Evolutionary conservation across 495 filamentous ascomycete species (phyloP).

Genomic region (Lasiosphaeria hispida): DNA sequence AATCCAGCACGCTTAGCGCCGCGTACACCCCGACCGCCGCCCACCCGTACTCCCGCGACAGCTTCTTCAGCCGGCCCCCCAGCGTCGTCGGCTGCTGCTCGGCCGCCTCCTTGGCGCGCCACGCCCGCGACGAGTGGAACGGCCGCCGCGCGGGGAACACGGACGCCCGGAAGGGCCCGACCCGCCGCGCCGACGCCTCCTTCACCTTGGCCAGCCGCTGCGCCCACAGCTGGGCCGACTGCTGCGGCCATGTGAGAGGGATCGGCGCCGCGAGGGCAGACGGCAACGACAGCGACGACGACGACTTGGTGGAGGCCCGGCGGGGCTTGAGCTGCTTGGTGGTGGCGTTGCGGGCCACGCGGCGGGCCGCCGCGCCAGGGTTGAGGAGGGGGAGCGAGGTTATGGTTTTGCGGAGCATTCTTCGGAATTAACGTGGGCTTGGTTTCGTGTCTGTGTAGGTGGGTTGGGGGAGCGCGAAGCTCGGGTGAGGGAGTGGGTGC

Average conservation of each 20-base stretch:
- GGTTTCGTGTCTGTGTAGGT: not conserved
- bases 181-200: constrained; percentile 1
- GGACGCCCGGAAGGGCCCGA: constrained; percentile 9
- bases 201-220: constrained; percentile 7
- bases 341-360: not conserved
- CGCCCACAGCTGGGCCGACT: constrained; percentile 15
- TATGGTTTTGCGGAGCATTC: not conserved
- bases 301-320: constrained; percentile 8
- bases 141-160: constrained; percentile 18
- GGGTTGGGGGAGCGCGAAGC: not conserved
- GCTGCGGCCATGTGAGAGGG: constrained; percentile 13
- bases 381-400: not conserved
- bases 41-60: constrained; percentile 96
- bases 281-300: too few species aligned
- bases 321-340: constrained; percentile 6
- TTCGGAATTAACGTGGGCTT: not conserved
- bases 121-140: constrained; percentile 27
- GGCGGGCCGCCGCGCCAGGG: not conserved
- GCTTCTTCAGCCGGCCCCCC: constrained; percentile 67
- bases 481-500: not conserved
- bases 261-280: not conserved
- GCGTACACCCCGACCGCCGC: constrained; percentile 89
- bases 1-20: constrained; percentile 77
- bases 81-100: constrained; percentile 54
- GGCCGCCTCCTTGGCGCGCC: constrained; percentile 11